phyloP scores from a whole-genome alignment of 1,284 basidiomycete species.

The Tilletia indica region DNA sequence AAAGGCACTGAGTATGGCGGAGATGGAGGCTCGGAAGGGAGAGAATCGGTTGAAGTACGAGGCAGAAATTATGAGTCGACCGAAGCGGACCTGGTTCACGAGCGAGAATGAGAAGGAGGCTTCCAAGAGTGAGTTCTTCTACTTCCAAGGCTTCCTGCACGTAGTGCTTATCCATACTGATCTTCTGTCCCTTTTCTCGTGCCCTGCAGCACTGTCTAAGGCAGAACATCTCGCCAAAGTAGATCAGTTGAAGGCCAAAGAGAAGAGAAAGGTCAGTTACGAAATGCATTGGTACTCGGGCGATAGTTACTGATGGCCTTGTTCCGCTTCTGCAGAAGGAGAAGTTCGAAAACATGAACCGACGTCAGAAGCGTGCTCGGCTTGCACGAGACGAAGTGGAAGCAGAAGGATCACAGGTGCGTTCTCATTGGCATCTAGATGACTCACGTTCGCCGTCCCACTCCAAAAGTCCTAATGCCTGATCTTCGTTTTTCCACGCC shows the following conservation, averaged over 20 bases:
- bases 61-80: slow-evolving; percentile 89
- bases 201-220: slow-evolving; percentile 22
- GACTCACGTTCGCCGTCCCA: no score
- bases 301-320: no score
- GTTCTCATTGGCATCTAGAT: not conserved
- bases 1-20: slow-evolving; percentile 70
- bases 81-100: slow-evolving; percentile 98
- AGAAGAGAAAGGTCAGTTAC: slow-evolving; percentile 24
- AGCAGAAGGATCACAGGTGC: slow-evolving; percentile 25
- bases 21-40: slow-evolving; percentile 94
- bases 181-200: not conserved
- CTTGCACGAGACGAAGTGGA: slow-evolving; percentile 47
- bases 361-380: slow-evolving; percentile 41
- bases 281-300: not conserved
- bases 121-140: slow-evolving; percentile 67
- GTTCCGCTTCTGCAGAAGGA: slow-evolving; percentile 18
- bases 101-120: slow-evolving; percentile 74
- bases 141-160: not conserved
- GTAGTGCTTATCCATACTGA: no score
- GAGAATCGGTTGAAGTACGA: slow-evolving; percentile 93
- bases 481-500: slow-evolving; percentile 3
- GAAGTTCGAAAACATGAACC: slow-evolving; percentile 45
- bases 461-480: no score
- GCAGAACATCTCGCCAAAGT: slow-evolving; percentile 41
- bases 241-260: slow-evolving; percentile 20